These are phyloP conservation scores for Zea mays DNA, from an alignment of 176 grass and related monocot species.

Conservation along the genomic window DNA sequence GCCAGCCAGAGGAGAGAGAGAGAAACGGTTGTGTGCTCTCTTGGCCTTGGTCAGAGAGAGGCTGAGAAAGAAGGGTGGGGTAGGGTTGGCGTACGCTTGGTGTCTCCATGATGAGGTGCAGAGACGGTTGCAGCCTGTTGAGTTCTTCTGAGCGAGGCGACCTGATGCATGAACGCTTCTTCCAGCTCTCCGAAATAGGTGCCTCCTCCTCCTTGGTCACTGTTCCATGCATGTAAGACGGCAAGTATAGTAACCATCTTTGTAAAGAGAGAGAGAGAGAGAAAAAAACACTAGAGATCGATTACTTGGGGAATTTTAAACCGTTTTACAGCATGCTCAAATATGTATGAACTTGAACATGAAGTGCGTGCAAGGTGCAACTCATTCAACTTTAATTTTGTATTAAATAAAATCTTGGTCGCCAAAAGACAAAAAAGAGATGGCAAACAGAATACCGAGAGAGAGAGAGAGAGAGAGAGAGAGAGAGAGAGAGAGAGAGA, in stretches of 20 bases:
- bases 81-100: conserved; percentile 44
- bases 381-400: background rate
- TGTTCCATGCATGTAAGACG: conserved; percentile 17
- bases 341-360: background rate
- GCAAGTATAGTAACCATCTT: background rate
- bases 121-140: conserved; percentile 51
- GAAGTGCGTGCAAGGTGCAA: conserved; percentile 4
- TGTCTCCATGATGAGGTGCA: conserved; percentile 48
- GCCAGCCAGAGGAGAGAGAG: conserved; percentile 20
- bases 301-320: background rate
- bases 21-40: conserved; percentile 39
- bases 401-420: background rate
- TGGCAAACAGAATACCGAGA: background rate
- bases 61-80: conserved; percentile 25
- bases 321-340: background rate
- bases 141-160: conserved; percentile 46
- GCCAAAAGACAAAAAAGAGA: background rate
- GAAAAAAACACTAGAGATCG: background rate
- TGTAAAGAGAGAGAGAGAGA: background rate
- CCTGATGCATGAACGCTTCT: conserved; percentile 78
- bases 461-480: background rate
- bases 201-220: conserved; percentile 60
- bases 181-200: conserved; percentile 80
- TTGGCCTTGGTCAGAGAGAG: conserved; percentile 26
- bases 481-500: background rate